Conservation (phyloP, 139 green algal species). For the Parachlorella kessleri region DNA sequence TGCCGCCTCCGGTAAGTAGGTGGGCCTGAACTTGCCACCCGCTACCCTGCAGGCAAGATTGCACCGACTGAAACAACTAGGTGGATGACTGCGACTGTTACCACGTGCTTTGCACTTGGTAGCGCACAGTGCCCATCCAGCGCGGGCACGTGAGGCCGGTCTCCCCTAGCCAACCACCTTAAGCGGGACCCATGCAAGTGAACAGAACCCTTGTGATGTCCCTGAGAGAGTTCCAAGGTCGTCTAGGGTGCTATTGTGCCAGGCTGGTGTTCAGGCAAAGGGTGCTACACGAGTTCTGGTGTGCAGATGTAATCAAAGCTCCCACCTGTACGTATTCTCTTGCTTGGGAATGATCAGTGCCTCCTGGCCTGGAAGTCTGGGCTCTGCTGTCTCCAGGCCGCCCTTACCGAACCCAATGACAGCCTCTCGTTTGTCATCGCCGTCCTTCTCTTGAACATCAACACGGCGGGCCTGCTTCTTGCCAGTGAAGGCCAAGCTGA, state of each 20-base stretch:
- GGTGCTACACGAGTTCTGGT: neutral
- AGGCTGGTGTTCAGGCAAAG: neutral
- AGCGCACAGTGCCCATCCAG: no score
- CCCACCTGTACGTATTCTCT: constrained; percentile 45
- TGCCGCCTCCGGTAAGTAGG: constrained; percentile 28
- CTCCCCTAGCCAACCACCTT: no score
- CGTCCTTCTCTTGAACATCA: neutral
- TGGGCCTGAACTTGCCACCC: constrained; percentile 13
- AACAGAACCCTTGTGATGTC: no score
- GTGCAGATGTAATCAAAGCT: neutral
- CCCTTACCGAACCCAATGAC: constrained; percentile 31
- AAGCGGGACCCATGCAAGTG: no score
- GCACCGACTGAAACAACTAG: neutral
- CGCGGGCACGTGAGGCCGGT: no score
- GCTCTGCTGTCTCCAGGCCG: constrained; percentile 27
- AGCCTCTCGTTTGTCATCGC: constrained; percentile 5
- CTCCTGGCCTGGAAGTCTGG: neutral
- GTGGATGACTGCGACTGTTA: neutral
- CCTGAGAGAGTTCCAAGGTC: no score
- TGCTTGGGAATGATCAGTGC: constrained; percentile 34
- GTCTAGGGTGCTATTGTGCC: no score
- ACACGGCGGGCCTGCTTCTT: neutral
- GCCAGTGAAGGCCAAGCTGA: neutral
- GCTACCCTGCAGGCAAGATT: neutral
- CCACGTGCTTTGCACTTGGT: no score